Conservation (phyloP, 208 protist genomes). For the Wallacemonas sp. region DNA sequence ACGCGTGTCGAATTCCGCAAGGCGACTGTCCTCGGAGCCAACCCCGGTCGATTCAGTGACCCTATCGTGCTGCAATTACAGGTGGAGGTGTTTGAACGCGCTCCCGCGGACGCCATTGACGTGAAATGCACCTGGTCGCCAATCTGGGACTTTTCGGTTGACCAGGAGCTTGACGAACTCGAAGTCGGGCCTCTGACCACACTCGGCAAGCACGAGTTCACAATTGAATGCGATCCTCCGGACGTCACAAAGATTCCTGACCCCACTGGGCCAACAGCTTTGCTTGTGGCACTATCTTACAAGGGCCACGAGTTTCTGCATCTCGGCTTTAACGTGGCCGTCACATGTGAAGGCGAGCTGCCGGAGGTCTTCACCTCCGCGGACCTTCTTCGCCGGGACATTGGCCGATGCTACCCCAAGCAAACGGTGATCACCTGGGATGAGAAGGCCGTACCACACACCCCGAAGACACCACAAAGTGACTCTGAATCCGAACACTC, state of each 20-base stretch:
- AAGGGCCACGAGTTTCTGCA: constrained; percentile 69
- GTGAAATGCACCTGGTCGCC: constrained; percentile 78
- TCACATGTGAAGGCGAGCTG: constrained; percentile 61
- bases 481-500: no score
- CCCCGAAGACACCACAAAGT: no score
- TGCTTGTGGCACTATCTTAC: constrained; percentile 71
- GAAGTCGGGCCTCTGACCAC: constrained; percentile 69
- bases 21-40: constrained; percentile 36
- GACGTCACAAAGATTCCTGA: constrained; percentile 68
- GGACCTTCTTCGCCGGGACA: constrained; percentile 35
- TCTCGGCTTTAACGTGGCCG: constrained; percentile 67
- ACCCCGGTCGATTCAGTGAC: constrained; percentile 43
- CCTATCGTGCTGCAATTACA: constrained; percentile 53
- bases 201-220: constrained; percentile 66
- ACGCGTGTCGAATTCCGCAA: constrained; percentile 62
- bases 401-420: constrained; percentile 58
- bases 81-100: constrained; percentile 67
- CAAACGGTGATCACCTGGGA: constrained; percentile 34
- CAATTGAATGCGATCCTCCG: constrained; percentile 63
- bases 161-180: constrained; percentile 79
- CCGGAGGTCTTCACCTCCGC: constrained; percentile 73
- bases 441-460: no score
- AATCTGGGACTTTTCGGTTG: constrained; percentile 81
- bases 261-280: constrained; percentile 74
- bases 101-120: constrained; percentile 45